Evolutionary conservation across 2,329 filamentous ascomycete genomes (phyloP).

Genomic region (Phialophora chinensis): DNA sequence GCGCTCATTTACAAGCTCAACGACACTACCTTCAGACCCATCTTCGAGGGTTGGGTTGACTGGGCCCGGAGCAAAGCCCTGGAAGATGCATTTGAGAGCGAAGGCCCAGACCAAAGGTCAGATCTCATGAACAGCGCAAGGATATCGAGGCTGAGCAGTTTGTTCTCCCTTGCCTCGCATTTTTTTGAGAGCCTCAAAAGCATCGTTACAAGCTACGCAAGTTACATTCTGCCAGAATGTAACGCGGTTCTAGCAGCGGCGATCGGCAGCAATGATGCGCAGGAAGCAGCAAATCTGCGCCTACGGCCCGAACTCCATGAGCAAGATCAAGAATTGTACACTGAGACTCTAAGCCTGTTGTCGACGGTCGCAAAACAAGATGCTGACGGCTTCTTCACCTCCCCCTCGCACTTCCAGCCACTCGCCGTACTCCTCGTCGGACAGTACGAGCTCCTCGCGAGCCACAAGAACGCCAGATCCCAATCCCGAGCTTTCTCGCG

Average conservation of each 20-base stretch:
- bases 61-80: slow-evolving; percentile 65
- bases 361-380: slow-evolving; percentile 34
- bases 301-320: slow-evolving; percentile 44
- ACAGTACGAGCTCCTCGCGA: slow-evolving; percentile 62
- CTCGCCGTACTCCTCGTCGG: slow-evolving; percentile 72
- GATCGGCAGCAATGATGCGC: not conserved
- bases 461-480: slow-evolving; percentile 41
- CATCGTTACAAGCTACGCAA: slow-evolving; percentile 90
- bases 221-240: slow-evolving; percentile 79
- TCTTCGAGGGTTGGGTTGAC: slow-evolving; percentile 85
- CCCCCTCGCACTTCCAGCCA: slow-evolving; percentile 80
- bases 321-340: slow-evolving; percentile 28
- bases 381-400: slow-evolving; percentile 41
- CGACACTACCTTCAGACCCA: slow-evolving; percentile 87
- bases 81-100: slow-evolving; percentile 9
- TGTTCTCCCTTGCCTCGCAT: slow-evolving; percentile 32
- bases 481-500: not conserved
- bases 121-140: slow-evolving; percentile 52
- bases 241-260: slow-evolving; percentile 63
- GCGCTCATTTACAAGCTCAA: slow-evolving; percentile 97
- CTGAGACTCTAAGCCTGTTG: slow-evolving; percentile 26
- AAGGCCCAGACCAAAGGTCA: not conserved
- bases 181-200: slow-evolving; percentile 56
- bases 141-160: slow-evolving; percentile 66
- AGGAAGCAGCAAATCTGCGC: not conserved